Base-by-base conservation (phyloP, 768 basidiomycete species). In the Bullera alba region DNA sequence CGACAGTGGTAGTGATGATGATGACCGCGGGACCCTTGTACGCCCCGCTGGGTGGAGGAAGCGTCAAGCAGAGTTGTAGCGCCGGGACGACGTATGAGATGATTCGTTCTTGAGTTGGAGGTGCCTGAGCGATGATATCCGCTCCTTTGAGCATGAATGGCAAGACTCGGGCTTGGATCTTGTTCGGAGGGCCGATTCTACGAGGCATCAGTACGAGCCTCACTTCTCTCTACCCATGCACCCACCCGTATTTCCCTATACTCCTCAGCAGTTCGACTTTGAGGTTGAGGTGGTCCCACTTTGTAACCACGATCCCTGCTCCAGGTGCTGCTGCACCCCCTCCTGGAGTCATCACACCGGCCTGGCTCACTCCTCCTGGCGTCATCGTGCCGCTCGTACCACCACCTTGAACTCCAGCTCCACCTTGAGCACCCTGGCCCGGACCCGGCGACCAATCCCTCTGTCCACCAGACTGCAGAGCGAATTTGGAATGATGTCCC, bases 91-190 rank as follows among this genome's bases (percentile, higher is more conserved):
- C 71, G 34, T 99, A 99, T 51, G 92, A 90, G 21, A 93, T 92
- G 62, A 99, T 99, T 39, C 95, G 81, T 71, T 99, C 95, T 71
- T 96, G 93, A 0, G 95, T 97, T 0, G 95, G 92, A 41, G 95
- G 95, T 8, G 93, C 95, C 74, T 99, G 95, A 7, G 93, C 92
- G 64, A 99, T 97, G 66, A 97, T 96, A 63, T 99, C 95, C 30
- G 89, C 82, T 6, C 90, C 92, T 57, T 65, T 67, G 37, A 97
- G 78, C 52, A 99, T 81, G 76, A 96, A 96, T 5, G 95, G 95
- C 43, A 99, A 77, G 38, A 95, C 92, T 42, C 93, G 81, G 67
- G 93, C 90, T 74, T 97, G 95, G 58, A 99, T 95, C 77, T 99
- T 99, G 74, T 96, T 96, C 5, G 95, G 95, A 1, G 95, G 95